Evolutionary conservation across 257 asterid species (phyloP), one percentile per base, ranked within the genome.

Genomic region (Verbascum thapsus): DNA sequence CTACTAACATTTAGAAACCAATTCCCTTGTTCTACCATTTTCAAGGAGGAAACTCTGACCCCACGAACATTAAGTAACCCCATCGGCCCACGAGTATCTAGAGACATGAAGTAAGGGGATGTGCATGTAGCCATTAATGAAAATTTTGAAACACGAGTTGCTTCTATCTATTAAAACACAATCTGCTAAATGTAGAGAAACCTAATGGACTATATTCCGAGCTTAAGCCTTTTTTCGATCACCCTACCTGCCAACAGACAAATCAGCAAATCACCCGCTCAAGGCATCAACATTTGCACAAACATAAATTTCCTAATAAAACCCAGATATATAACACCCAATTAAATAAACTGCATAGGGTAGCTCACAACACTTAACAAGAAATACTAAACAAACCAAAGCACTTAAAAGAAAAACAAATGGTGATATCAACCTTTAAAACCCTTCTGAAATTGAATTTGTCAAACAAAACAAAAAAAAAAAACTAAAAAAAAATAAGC

Each of bases 61-160:
- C 82, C 86, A 66, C 64, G 70, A 66, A 68, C 67, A 64, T 80
- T 74, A 68, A 83, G 61, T 50, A 73, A 79, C 41, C 91, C 83
- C 52, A 58, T 44, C 0, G 84, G 70, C 68, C 74, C 69, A 32
- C 81, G 75, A 35, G 85, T 74, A 61, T 88, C 87, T 17, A 78
- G 81, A 64, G 91, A 78, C 48, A 66, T 76, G 52, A 83, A 77
- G 76, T 64, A 85, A 44, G 94, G 80, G 30, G 91, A 72, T 37
- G 73, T 71, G 67, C 94, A 75, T 4, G 80, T 49, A 63, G 91
- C 88, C 98, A 91, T 91, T 47, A 26, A 54, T 53, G 52, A 23
- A 57, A 10, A 70, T 32, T 22, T 70, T 58, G 62, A 68, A 61
- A 67, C 47, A 49, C 39, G 23, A 42, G 43, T 43, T 22, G 11